These are phyloP conservation scores for Botrytis elliptica DNA, from an alignment of 2,329 filamentous ascomycete genomes.

Conservation along the genomic window DNA sequence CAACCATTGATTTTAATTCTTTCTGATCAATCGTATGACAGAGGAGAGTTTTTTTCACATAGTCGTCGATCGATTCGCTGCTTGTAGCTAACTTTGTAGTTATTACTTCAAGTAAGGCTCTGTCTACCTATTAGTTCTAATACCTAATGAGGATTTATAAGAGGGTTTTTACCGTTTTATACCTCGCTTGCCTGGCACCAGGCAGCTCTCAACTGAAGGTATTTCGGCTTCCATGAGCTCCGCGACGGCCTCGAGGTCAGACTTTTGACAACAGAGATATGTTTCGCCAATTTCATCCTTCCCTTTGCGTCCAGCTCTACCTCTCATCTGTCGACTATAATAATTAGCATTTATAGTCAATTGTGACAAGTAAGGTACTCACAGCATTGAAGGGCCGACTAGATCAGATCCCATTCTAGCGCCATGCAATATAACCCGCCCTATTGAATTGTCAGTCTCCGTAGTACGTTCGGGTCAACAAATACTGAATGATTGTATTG, in stretches of 20 bases:
- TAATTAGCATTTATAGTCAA: slow-evolving; percentile 30
- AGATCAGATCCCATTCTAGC: slow-evolving; percentile 74
- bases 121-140: slow-evolving; percentile 38
- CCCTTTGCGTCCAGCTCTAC: slow-evolving; percentile 73
- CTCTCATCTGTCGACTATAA: slow-evolving; percentile 69
- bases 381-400: slow-evolving; percentile 74
- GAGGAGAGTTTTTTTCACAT: slow-evolving; percentile 66
- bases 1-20: slow-evolving; percentile 53
- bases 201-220: slow-evolving; percentile 66
- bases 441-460: neutral
- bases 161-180: slow-evolving; percentile 56
- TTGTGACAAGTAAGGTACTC: slow-evolving; percentile 29
- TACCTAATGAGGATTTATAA: neutral
- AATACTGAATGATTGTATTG: neutral
- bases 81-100: slow-evolving; percentile 67
- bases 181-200: slow-evolving; percentile 64
- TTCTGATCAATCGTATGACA: slow-evolving; percentile 54
- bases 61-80: slow-evolving; percentile 63
- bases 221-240: slow-evolving; percentile 71
- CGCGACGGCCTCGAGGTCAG: slow-evolving; percentile 67
- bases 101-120: slow-evolving; percentile 70
- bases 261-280: slow-evolving; percentile 69
- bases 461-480: neutral
- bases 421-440: slow-evolving; percentile 70
- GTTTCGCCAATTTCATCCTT: slow-evolving; percentile 77